Conservation (phyloP, 306 rosid species). For the Abrus precatorius region DNA sequence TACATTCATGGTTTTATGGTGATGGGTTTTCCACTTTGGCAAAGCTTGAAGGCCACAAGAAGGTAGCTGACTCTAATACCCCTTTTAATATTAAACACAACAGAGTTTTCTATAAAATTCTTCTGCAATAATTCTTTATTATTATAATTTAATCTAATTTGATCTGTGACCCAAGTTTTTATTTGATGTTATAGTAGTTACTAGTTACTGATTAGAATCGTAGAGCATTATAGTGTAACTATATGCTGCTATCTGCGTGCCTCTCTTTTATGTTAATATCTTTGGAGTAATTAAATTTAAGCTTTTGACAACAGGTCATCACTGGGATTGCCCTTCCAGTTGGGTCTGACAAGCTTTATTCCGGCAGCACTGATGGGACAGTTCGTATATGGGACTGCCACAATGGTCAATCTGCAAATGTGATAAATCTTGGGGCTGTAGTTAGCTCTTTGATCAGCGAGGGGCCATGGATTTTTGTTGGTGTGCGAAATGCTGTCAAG, state of each 20-base stretch:
- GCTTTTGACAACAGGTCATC: slow-evolving; percentile 46
- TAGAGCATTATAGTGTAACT: neutral
- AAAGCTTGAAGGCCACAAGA: slow-evolving; percentile 60
- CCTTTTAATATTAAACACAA: too few species aligned
- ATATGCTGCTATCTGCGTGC: neutral
- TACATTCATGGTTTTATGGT: slow-evolving; percentile 56
- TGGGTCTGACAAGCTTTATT: slow-evolving; percentile 55
- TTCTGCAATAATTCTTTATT: neutral
- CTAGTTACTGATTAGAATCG: neutral
- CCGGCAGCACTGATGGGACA: slow-evolving; percentile 59
- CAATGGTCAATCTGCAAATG: slow-evolving; percentile 50
- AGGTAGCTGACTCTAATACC: slow-evolving; percentile 41
- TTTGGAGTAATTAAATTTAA: neutral
- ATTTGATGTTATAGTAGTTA: too few species aligned
- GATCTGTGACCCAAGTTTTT: neutral
- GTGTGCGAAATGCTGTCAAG: slow-evolving; percentile 55
- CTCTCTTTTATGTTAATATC: neutral
- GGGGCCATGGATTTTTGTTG: slow-evolving; percentile 65
- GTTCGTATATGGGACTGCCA: slow-evolving; percentile 62
- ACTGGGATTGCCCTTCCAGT: slow-evolving; percentile 57
- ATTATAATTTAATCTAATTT: neutral
- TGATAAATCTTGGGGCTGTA: slow-evolving; percentile 47
- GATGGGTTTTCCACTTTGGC: slow-evolving; percentile 50
- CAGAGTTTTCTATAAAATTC: too few species aligned
- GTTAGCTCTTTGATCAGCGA: slow-evolving; percentile 55